Evolutionary conservation across 805 yeast genomes (phyloP), one percentile per base, ranked within the genome.

Genomic region (Suhomyces sp.): DNA sequence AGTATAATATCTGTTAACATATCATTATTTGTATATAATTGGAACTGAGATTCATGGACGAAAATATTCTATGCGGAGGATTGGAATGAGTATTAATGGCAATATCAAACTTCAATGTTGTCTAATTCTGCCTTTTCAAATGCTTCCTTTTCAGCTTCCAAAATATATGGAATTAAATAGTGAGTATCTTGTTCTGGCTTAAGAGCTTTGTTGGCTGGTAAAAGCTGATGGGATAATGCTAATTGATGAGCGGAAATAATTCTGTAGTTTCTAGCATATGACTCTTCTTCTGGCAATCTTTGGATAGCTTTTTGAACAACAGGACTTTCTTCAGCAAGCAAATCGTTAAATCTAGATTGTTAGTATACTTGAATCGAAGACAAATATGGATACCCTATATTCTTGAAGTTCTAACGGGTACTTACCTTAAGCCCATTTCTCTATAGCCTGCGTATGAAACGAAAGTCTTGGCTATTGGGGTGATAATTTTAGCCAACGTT

Each of bases 111-210:
- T 40, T 63, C 46, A 25, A 87, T 72, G 75, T 86, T 83, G 75
- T 93, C 95, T 58, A 93, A 79, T 58, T 83, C 93, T 44, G 75
- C 81, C 70, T 83, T 88, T 74, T 93, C 98, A 46, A 76, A 72
- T 32, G 81, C 83, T 66, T 87, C 97, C 53, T 86, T 87, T 73
- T 93, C 98, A 43, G 91, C 95, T 74, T 93, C 97, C 57, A 90
- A 76, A 44, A 93, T 71, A 72, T 84, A 85, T 51, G 96, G 97
- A 41, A 85, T 66, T 58, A 93, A 74, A 71, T 88, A 90, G 51
- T 84, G 84, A 39, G 67, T 65, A 63, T 87, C 95, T 44, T 91
- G 91, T 56, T 80, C 86, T 19, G 88, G 77, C 62, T 80, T 77
- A 44, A 86, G 71, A 53, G 82, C 83, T 68, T 91, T 82, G 56